Conservation (phyloP, 306 rosid genomes). For the Malus fusca region DNA sequence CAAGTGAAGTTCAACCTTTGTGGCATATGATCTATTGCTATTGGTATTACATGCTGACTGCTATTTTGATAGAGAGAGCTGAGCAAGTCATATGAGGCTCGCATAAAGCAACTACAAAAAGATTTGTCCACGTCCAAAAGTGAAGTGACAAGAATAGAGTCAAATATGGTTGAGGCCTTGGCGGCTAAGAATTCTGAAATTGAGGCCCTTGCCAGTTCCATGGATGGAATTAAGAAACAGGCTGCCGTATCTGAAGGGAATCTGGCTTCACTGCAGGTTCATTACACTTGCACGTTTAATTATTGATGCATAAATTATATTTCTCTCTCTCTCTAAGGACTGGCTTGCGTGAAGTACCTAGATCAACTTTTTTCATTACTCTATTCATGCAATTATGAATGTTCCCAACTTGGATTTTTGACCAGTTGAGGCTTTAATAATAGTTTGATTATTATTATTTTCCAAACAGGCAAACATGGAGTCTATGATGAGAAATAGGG, state of each 20-base stretch:
- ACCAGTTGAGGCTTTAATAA: constrained; percentile 18
- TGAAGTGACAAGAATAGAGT: constrained; percentile 79
- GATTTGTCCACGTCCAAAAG: constrained; percentile 69
- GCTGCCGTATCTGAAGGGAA: constrained; percentile 90
- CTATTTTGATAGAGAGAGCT: constrained; percentile 70
- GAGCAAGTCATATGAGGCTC: constrained; percentile 84
- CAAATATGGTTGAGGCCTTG: constrained; percentile 86
- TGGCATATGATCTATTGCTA: neutral
- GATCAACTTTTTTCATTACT: neutral
- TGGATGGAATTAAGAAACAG: constrained; percentile 82
- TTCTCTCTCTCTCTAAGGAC: neutral
- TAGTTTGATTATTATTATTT: constrained; percentile 13
- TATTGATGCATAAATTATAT: neutral
- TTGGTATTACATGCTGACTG: constrained; percentile 11
- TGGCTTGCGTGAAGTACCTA: neutral
- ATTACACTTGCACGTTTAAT: constrained; percentile 10
- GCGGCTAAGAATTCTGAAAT: constrained; percentile 89
- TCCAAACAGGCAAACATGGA: constrained; percentile 80
- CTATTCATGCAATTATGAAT: neutral
- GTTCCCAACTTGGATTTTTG: constrained; percentile 8
- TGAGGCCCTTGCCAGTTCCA: constrained; percentile 67
- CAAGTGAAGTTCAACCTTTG: neutral
- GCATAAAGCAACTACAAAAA: constrained; percentile 65
- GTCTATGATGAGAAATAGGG: constrained; percentile 86
- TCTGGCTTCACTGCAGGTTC: constrained; percentile 87